A percentile compares a stretch with the other conserved stretches of the same genome.
Conservation (phyloP, 2,329 filamentous ascomycete species). For the Graphilbum ipis-grandicollis region DNA sequence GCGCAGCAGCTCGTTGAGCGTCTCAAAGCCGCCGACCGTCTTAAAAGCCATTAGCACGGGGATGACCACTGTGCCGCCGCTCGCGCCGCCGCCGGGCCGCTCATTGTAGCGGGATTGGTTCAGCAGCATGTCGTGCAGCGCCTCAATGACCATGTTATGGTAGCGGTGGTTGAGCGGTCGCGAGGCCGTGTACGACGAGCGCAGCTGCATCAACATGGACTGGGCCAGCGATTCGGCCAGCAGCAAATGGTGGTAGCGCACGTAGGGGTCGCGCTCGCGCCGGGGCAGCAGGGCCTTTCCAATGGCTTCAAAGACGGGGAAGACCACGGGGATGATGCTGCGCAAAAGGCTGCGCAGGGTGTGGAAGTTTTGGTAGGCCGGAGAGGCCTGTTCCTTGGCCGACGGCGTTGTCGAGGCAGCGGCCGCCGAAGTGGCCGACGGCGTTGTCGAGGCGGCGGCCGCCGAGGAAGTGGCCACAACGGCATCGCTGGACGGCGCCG, state of each 20-base stretch:
- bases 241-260: constrained; percentile 33
- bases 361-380: constrained; percentile 54
- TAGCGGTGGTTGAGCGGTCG: constrained; percentile 56
- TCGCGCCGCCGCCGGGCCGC: constrained; percentile 15
- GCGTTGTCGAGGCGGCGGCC: neutral
- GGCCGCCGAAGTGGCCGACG: neutral
- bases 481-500: too few species aligned
- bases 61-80: constrained; percentile 38
- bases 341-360: constrained; percentile 61
- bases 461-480: neutral
- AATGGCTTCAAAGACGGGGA: constrained; percentile 69
- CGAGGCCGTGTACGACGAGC: constrained; percentile 22
- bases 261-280: constrained; percentile 48
- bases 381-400: constrained; percentile 20
- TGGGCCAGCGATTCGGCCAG: constrained; percentile 52
- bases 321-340: constrained; percentile 62
- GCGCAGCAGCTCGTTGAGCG: constrained; percentile 54
- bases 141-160: constrained; percentile 65
- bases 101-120: constrained; percentile 39
- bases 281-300: constrained; percentile 68
- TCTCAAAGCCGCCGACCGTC: constrained; percentile 56
- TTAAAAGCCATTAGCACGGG: constrained; percentile 79
- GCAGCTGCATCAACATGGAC: constrained; percentile 51
- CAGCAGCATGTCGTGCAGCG: constrained; percentile 61
- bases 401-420: too few species aligned